Base-by-base conservation (phyloP, 1,284 basidiomycete species). In the Rugosomyces carneus region DNA sequence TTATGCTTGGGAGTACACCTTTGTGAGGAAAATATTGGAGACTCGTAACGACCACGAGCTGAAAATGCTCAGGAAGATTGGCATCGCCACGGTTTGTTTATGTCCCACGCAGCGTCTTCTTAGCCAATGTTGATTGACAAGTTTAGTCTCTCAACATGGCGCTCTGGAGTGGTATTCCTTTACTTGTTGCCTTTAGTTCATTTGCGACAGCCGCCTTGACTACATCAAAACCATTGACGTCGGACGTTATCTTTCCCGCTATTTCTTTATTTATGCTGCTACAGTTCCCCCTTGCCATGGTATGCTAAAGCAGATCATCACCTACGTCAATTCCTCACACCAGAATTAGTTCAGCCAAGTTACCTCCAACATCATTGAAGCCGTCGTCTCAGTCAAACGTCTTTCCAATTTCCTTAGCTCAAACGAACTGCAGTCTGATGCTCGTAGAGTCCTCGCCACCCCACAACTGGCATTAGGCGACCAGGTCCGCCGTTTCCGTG, bases 181-280 rank as follows among this genome's bases (percentile, higher is more conserved):
- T 87, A 13, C 70, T 93, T 6, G 92, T 96, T 24, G 90, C 90
- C 0, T 93, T 95, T 65, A 82, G 84, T 45, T 89, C 92, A 0
- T 93, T 97, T 58, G 82, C 89, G 8, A 78, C 84, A 0, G 93
- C 91, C 34, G 85, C 90, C 0, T 60, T 75, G 16, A 80, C 82
- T 0, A 84, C 82, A 1, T 66, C 77, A 1, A 73, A 63, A 37
- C 90, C 93, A 1, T 67, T 98, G 3, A 97, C 94, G 0, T 81
- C 89, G 1, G 92, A 96, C 57, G 72, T 93, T 51, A 93, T 97
- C 56, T 98, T 98, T 76, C 94, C 94, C 2, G 84, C 92, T 0
- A 92, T 98, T 44, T 88, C 91, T 0, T 71, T 98, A 32, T 98
- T 97, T 71, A 87, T 91, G 76, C 75, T 98, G 0, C 71, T 97